phyloP scores from a whole-genome alignment of 2,329 filamentous ascomycete genomes.

The Stagonosporopsis cucurbitacearum region DNA sequence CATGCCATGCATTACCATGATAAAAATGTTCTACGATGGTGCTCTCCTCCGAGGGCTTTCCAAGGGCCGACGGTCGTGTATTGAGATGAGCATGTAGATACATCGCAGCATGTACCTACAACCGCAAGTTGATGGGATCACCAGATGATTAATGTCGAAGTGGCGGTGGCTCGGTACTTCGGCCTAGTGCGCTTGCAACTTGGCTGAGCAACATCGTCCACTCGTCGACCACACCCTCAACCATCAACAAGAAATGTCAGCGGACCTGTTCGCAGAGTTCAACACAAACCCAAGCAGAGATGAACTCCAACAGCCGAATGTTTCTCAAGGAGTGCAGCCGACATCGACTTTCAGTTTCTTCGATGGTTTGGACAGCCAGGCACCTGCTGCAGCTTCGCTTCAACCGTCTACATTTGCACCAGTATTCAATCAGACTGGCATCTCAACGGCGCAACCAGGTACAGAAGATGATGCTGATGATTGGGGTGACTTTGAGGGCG shows the following conservation, averaged over 20 bases:
- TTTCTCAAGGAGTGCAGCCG: constrained; percentile 13
- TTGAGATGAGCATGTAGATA: too few species aligned
- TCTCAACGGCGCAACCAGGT: background rate
- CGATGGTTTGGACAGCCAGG: constrained; percentile 36
- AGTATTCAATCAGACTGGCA: constrained; percentile 10
- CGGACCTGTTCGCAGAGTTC: constrained; percentile 47
- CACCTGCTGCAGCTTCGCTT: constrained; percentile 17
- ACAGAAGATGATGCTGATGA: constrained; percentile 43
- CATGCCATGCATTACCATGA: too few species aligned
- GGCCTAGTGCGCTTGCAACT: constrained; percentile 27
- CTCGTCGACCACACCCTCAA: constrained; percentile 14
- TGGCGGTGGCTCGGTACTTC: constrained; percentile 7
- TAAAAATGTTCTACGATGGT: too few species aligned
- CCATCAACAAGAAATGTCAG: constrained; percentile 36
- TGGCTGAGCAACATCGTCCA: constrained; percentile 19
- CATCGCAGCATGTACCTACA: too few species aligned
- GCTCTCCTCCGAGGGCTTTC: too few species aligned
- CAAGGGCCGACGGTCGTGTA: too few species aligned
- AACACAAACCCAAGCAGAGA: constrained; percentile 25
- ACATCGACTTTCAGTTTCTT: constrained; percentile 44
- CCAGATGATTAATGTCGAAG: background rate
- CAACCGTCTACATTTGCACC: constrained; percentile 19
- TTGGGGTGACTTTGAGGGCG: constrained; percentile 52
- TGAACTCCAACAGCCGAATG: constrained; percentile 21
- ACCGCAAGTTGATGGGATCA: background rate